Conservation (phyloP, 192 early-diverging fungal species). For the Linnemannia hyalina region DNA sequence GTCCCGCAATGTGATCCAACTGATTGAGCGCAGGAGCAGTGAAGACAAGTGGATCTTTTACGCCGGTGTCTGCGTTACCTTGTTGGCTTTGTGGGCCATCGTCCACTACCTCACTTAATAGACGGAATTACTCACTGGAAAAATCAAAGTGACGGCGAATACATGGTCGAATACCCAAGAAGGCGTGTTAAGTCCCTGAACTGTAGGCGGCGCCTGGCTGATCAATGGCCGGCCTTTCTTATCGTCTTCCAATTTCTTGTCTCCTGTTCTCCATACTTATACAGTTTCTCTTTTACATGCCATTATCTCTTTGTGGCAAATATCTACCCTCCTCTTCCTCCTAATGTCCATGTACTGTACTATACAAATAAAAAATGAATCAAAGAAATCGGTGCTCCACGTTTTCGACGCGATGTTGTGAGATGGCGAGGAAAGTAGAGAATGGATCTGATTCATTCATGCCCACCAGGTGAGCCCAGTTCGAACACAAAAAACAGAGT, state of each 20-base stretch:
- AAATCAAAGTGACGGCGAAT: background rate
- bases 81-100: conserved; percentile 68
- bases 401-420: background rate
- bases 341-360: background rate
- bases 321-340: background rate
- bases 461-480: background rate
- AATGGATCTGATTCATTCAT: background rate
- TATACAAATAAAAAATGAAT: background rate
- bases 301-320: background rate
- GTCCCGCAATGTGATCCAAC: conserved; percentile 70
- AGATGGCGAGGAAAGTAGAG: background rate
- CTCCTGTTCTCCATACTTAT: background rate
- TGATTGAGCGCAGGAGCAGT: conserved; percentile 66
- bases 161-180: background rate
- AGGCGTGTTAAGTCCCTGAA: background rate
- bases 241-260: background rate
- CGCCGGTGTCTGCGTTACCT: conserved; percentile 62
- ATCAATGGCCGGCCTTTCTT: background rate
- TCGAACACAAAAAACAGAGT: background rate
- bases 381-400: background rate
- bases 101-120: conserved; percentile 63
- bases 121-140: background rate
- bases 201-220: background rate
- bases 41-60: conserved; percentile 76
- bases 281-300: background rate